Base-by-base conservation (phyloP, 2,329 filamentous ascomycete genomes). In the Magnaporthales sp. region DNA sequence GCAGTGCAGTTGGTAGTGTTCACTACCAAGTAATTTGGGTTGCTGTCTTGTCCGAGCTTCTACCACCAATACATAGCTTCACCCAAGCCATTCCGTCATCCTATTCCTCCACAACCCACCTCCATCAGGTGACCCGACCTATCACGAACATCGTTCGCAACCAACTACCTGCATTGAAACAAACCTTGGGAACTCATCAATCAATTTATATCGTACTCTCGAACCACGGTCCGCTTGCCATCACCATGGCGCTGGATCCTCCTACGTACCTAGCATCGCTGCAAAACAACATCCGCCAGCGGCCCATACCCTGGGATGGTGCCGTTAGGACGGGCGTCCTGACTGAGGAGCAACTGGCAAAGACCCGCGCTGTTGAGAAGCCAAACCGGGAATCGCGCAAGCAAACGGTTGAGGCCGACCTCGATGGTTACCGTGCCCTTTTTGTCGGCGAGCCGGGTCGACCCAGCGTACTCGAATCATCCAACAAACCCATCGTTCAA, bases 301-400 rank as follows among this genome's bases (percentile, higher is more conserved):
- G 95, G 72, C 93, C 93, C 71, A 97, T 99, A 80, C 93, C 94
- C 67, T 99, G 95, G 95, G 94, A 98, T 79, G 94, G 94, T 74
- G 93, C 94, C 74, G 92, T 96, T 71, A 88, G 95, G 78, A 92
- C 92, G 73, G 92, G 93, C 78, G 95, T 92, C 75, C 91, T 99
- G 79, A 96, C 91, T 67, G 94, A 98, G 72, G 89, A 91, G 72
- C 94, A 99, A 79, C 87, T 97, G 73, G 91, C 91, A 82, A 94
- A 93, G 84, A 97, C 99, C 80, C 93, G 93, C 79, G 92, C 93
- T 69, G 92, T 98, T 73, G 95, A 98, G 79, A 98, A 97, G 80
- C 91, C 95, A 71, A 91, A 93, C 78, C 95, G 92, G 78, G 95
- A 98, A 72, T 91, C 93, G 79, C 88, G 93, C 75, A 90, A 89